Percentiles rank a stretch among this genome's conserved stretches.
These are phyloP conservation scores for Candida sonorensis DNA, from an alignment of 805 yeast species.

Conservation along the genomic window DNA sequence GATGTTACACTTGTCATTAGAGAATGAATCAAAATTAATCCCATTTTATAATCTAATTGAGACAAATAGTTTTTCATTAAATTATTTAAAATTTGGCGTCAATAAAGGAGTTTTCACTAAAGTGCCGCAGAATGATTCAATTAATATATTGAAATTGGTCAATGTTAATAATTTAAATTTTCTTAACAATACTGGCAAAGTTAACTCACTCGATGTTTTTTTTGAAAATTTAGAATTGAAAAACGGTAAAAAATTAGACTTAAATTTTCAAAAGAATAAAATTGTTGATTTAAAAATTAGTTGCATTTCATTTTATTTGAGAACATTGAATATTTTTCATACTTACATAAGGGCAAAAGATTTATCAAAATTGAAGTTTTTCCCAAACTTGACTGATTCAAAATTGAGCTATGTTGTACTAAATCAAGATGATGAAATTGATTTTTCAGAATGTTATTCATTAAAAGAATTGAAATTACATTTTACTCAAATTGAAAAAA, in stretches of 20 bases:
- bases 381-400: constrained; percentile 24
- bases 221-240: constrained; percentile 27
- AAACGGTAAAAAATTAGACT: constrained; percentile 20
- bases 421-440: constrained; percentile 23
- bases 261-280: constrained; percentile 18
- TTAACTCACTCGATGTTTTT: constrained; percentile 23
- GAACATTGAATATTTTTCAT: constrained; percentile 23
- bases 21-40: constrained; percentile 22
- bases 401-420: constrained; percentile 24
- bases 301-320: constrained; percentile 13
- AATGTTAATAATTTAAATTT: constrained; percentile 24
- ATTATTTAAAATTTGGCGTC: constrained; percentile 25
- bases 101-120: constrained; percentile 23
- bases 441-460: constrained; percentile 19
- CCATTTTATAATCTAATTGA: constrained; percentile 25
- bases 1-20: constrained; percentile 23
- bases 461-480: constrained; percentile 25
- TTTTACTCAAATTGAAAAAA: too few relatives aligned
- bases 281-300: constrained; percentile 18
- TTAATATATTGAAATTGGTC: constrained; percentile 22
- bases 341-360: constrained; percentile 24
- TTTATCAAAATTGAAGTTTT: constrained; percentile 17
- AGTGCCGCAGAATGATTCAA: constrained; percentile 18
- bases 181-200: constrained; percentile 16
- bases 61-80: constrained; percentile 12